Evolutionary conservation across 2,329 filamentous ascomycete species (phyloP), one percentile per base, ranked within the genome.

Genomic region (Penicillium olsonii): DNA sequence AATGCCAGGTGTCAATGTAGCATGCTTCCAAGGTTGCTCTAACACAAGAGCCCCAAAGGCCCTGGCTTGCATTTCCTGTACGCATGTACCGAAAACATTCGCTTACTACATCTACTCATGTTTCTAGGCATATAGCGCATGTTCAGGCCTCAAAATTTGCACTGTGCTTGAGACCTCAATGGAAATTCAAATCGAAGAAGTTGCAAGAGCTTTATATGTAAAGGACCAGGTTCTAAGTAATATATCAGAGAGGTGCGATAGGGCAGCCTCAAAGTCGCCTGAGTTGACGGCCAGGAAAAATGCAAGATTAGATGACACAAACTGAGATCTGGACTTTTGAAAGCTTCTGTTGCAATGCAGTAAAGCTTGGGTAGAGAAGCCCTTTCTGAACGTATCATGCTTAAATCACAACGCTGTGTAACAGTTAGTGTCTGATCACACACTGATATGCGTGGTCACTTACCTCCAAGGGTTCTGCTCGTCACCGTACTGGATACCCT

Each of bases 401-500:
- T 56, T 63, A 67, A 27, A 68, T 50, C 27, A 60, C 50, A 43
- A 49, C 47, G 27, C 47, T 49, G n/a, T 18, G 3, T 18, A 10
- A n/a, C 22, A 20, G 42, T 49, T 22, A 49, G 42, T 37, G 38
- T 18, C 39, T 34, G 2, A 8, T 35, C 5, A 27, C 18, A 24
- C 18, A 2, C 12, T n/a, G n/a, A 22, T 7, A n/a, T 22, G 27
- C 1, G 38, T 12, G 2, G 4, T 11, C 35, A 67, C 75, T 70
- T 85, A 86, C 79, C 92, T 96, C 94, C 94, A 99, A 59, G 86
- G 81, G 70, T 96, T 90, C 69, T 90, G 83, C 73, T 92, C 88
- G 57, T 96, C 92, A 56, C 94, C 94, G 69, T 97, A 96, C 76
- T 97, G 92, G 61, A 95, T 92, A 22, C 78, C 87, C 77, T 95